Percentiles rank a stretch among this genome's conserved stretches.
Conservation (phyloP, 2,329 filamentous ascomycete species). For the Macroventuria anomochaeta region DNA sequence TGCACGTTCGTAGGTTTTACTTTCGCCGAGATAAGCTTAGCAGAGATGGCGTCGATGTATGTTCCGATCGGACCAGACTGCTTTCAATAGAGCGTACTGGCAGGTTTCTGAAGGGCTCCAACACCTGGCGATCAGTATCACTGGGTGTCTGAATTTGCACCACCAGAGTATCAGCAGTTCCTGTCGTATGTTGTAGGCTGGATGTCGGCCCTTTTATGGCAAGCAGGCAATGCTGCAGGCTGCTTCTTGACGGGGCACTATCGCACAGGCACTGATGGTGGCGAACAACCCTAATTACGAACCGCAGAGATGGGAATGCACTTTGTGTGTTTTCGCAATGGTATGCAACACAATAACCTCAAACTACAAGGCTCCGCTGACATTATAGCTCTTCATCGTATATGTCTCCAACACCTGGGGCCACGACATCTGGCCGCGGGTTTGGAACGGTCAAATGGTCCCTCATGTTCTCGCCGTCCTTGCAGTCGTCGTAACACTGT, state of each 20-base stretch:
- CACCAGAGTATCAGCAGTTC: constrained; percentile 46
- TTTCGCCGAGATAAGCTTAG: constrained; percentile 38
- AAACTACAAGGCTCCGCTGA: constrained; percentile 22
- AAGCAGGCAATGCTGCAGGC: constrained; percentile 52
- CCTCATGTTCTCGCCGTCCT: constrained; percentile 59
- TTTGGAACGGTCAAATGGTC: constrained; percentile 35
- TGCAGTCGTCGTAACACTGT: constrained; percentile 52
- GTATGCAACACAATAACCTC: constrained; percentile 19
- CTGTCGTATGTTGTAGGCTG: constrained; percentile 52
- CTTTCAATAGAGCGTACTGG: not conserved
- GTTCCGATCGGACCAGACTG: not conserved
- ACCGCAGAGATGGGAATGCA: constrained; percentile 53
- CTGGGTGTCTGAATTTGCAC: constrained; percentile 48
- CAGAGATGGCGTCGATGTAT: constrained; percentile 48
- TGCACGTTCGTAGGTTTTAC: constrained; percentile 43
- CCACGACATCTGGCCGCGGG: constrained; percentile 42
- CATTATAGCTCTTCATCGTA: constrained; percentile 30
- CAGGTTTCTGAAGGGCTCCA: constrained; percentile 32
- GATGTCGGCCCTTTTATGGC: constrained; percentile 56
- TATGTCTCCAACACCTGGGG: constrained; percentile 52
- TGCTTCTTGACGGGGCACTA: constrained; percentile 51
- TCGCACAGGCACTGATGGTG: constrained; percentile 47
- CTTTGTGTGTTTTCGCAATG: constrained; percentile 54
- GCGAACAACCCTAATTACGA: constrained; percentile 51
- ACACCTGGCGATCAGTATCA: constrained; percentile 45